Evolutionary conservation across 2,329 filamentous ascomycete species (phyloP), one percentile per base, ranked within the genome.

Genomic region (Zymoseptoria passerinii): DNA sequence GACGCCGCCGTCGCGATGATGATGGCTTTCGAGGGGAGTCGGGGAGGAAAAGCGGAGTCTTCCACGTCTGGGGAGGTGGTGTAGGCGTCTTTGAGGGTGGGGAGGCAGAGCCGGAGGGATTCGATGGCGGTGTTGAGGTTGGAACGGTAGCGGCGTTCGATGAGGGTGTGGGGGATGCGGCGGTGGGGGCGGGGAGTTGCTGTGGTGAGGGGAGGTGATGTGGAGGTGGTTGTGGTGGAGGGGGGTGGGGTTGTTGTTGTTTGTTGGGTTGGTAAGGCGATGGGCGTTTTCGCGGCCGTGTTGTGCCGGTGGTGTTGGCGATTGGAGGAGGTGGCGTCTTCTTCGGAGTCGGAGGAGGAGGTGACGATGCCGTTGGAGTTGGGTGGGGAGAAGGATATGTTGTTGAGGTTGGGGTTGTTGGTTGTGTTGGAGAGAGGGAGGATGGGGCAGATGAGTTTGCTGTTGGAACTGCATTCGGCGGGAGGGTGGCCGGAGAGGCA

Each of bases 91-190:
- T 75, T 74, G 1, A 77, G 70, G 1, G 71, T 71, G 0, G 75
- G 75, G 0, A 77, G 70, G 2, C 55, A 75, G 70, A 48, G 69
- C 61, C 63, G 71, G 7, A 78, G 68, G 0, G 73, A 73, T 16
- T 78, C 76, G 52, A 77, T 72, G 58, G 77, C 75, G 0, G 74
- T 74, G 66, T 77, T 77, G 53, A 78, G 71, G 3, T 75, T 76
- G 54, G 77, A 75, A 55, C 76, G 75, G 64, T 78, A 78, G 57
- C 76, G 74, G 52, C 75, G 73, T 61, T 78, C 76, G 55, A 78
- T 75, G 60, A 77, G 74, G 55, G 77, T 77, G 67, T 78, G 76
- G 1, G 64, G 64, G 52, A 66, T 64, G n/a, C 64, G 53, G 18
- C 62, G 61, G 49, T 63, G 62, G 7, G 62, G 64, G n/a, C 61